Percentiles rank a stretch among this genome's conserved stretches.
Evolutionary conservation across 768 basidiomycete genomes (phyloP).

Genomic region (Leccinum variicolor): DNA sequence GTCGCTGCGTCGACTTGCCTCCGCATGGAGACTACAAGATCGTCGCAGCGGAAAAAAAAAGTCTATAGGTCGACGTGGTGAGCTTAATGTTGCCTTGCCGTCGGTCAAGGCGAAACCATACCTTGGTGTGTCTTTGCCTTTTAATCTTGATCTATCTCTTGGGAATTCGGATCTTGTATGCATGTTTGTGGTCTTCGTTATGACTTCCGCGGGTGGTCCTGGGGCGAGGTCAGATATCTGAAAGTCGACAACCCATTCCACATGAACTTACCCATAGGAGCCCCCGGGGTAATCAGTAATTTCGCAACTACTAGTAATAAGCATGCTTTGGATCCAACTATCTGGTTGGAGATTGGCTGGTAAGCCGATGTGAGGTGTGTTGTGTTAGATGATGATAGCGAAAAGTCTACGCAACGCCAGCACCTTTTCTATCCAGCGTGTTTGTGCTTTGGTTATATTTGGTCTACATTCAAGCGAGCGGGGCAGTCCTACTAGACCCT

Average conservation of each 20-base stretch:
- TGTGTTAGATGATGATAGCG: not conserved
- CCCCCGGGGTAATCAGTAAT: not conserved
- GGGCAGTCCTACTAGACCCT: not conserved
- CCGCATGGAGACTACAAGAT: constrained; percentile 9
- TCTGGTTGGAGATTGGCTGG: not conserved
- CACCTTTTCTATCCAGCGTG: not conserved
- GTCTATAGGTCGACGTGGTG: not conserved
- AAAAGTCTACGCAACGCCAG: too few species aligned
- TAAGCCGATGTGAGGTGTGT: not conserved
- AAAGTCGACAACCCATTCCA: not conserved
- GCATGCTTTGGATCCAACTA: not conserved
- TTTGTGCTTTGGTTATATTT: not conserved
- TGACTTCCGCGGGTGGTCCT: not conserved
- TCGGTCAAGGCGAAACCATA: not conserved
- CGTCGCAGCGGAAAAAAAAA: not conserved
- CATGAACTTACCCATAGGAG: not conserved
- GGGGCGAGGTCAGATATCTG: not conserved
- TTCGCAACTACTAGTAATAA: not conserved
- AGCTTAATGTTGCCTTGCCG: not conserved
- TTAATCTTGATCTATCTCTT: not conserved
- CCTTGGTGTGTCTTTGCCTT: constrained; percentile 1
- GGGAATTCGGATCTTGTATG: not conserved
- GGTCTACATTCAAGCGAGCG: not conserved
- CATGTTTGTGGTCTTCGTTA: not conserved
- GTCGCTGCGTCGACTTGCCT: constrained; percentile 9